Percentiles rank a stretch among this genome's conserved stretches.
Conservation (phyloP, 768 basidiomycete species). For the Galerina sulciceps region DNA sequence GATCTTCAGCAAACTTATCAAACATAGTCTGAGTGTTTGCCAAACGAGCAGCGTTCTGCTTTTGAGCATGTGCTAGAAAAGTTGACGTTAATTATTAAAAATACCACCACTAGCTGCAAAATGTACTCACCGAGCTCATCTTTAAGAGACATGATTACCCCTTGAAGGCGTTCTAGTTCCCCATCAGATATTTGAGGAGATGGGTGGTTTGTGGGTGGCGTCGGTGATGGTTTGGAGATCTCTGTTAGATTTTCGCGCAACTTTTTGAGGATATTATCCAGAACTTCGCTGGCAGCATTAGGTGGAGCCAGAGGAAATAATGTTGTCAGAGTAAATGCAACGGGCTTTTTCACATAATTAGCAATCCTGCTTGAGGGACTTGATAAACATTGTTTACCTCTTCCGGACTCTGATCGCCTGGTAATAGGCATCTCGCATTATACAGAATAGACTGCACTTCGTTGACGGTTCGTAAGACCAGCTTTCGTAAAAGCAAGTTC, state of each 20-base stretch:
- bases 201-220: constrained; percentile 13
- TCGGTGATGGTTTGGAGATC: constrained; percentile 29
- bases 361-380: constrained; percentile 10
- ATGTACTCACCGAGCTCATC: constrained; percentile 58
- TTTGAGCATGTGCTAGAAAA: constrained; percentile 40
- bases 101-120: background rate
- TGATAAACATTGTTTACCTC: constrained; percentile 40
- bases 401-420: constrained; percentile 41
- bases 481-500: constrained; percentile 60
- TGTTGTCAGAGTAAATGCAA: constrained; percentile 45
- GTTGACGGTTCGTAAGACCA: constrained; percentile 67
- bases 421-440: constrained; percentile 42
- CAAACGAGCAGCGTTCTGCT: constrained; percentile 44
- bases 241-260: constrained; percentile 40
- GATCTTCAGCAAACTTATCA: constrained; percentile 55
- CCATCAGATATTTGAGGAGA: constrained; percentile 30
- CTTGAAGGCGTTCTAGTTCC: constrained; percentile 56
- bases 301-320: constrained; percentile 61
- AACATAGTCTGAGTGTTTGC: constrained; percentile 57
- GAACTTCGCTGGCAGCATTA: constrained; percentile 50
- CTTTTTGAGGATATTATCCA: constrained; percentile 46
- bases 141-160: constrained; percentile 52
- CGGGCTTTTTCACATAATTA: constrained; percentile 36
- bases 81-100: background rate
- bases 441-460: constrained; percentile 62